Percentiles rank a stretch among this genome's conserved stretches.
Conservation (phyloP, 2,329 filamentous ascomycete genomes). For the Scedosporium dehoogii region DNA sequence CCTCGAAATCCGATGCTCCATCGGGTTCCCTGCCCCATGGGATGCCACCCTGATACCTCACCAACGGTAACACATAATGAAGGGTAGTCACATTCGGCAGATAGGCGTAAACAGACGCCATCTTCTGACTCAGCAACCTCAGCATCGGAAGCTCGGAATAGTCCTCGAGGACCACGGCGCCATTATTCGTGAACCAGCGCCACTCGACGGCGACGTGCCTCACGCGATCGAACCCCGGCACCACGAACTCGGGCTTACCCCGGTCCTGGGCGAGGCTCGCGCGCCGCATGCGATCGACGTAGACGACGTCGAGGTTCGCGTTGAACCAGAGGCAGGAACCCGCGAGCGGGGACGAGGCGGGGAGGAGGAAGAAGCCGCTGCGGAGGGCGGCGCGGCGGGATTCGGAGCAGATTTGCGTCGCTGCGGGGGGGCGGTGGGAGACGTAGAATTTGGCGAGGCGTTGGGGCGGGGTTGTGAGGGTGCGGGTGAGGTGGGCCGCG, state of each 20-base stretch:
- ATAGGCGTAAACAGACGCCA: conserved; percentile 14
- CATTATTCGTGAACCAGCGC: conserved; percentile 19
- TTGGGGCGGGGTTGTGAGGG: neutral
- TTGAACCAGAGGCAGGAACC: conserved; percentile 15
- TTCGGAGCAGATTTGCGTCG: conserved; percentile 16
- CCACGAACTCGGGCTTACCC: neutral
- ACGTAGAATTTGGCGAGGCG: conserved; percentile 13
- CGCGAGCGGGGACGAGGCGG: conserved; percentile 7
- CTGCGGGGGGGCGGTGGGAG: conserved; percentile 11
- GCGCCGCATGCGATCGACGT: conserved; percentile 18
- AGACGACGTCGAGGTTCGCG: conserved; percentile 17
- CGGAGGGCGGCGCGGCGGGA: conserved; percentile 17
- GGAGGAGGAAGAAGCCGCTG: conserved; percentile 16
- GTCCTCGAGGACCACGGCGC: conserved; percentile 13
- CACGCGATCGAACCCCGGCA: conserved; percentile 16
- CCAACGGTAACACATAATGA: conserved; percentile 17
- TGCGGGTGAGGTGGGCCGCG: neutral
- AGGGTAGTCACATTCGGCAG: conserved; percentile 16
- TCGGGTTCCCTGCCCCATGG: conserved; percentile 19
- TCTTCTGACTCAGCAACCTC: conserved; percentile 13
- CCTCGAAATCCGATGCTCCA: conserved; percentile 10
- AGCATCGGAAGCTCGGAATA: conserved; percentile 9
- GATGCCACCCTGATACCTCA: conserved; percentile 16
- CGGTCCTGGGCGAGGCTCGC: conserved; percentile 1
- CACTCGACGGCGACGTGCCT: conserved; percentile 19